Conservation (phyloP, 2,329 filamentous ascomycete genomes). For the Verticillium dahliae region DNA sequence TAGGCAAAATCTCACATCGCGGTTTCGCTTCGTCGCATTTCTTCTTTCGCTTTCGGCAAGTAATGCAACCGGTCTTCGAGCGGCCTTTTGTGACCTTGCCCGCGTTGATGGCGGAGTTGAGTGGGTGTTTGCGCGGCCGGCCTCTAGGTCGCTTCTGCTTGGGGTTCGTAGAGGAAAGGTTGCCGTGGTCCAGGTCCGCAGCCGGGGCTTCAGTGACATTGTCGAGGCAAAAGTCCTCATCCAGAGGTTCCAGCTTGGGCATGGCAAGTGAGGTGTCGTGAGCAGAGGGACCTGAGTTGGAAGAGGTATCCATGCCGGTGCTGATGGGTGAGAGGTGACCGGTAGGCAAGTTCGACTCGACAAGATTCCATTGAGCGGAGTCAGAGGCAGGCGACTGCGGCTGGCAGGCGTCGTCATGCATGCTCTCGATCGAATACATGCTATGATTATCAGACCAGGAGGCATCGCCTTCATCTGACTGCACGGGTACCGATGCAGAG, state of each 20-base stretch:
- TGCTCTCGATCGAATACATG: slow-evolving; percentile 35
- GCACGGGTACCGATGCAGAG: slow-evolving; percentile 29
- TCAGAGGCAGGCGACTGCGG: slow-evolving; percentile 29
- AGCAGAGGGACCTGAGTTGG: slow-evolving; percentile 25
- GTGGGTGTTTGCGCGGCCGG: slow-evolving; percentile 74
- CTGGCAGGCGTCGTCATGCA: slow-evolving; percentile 18
- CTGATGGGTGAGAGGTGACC: slow-evolving; percentile 49
- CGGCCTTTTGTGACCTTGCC: slow-evolving; percentile 73
- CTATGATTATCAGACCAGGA: slow-evolving; percentile 39
- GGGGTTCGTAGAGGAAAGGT: slow-evolving; percentile 17
- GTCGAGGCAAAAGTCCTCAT: slow-evolving; percentile 48
- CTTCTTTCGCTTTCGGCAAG: slow-evolving; percentile 63
- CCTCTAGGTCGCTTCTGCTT: slow-evolving; percentile 65
- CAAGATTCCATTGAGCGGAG: slow-evolving; percentile 17
- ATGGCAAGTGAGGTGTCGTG: slow-evolving; percentile 34
- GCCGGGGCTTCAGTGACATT: slow-evolving; percentile 40
- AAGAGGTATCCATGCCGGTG: slow-evolving; percentile 37
- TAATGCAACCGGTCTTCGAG: slow-evolving; percentile 63
- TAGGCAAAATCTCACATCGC: slow-evolving; percentile 44
- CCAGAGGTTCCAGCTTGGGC: slow-evolving; percentile 51
- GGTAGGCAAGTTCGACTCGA: slow-evolving; percentile 25
- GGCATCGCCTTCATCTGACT: slow-evolving; percentile 33
- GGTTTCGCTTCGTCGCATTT: slow-evolving; percentile 66
- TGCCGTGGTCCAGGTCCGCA: slow-evolving; percentile 1
- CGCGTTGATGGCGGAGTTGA: slow-evolving; percentile 47